Percentiles rank a stretch among this genome's conserved stretches.
Evolutionary conservation across 164 flowering plant genomes (phyloP).

Genomic region (Tetracentron sinense): DNA sequence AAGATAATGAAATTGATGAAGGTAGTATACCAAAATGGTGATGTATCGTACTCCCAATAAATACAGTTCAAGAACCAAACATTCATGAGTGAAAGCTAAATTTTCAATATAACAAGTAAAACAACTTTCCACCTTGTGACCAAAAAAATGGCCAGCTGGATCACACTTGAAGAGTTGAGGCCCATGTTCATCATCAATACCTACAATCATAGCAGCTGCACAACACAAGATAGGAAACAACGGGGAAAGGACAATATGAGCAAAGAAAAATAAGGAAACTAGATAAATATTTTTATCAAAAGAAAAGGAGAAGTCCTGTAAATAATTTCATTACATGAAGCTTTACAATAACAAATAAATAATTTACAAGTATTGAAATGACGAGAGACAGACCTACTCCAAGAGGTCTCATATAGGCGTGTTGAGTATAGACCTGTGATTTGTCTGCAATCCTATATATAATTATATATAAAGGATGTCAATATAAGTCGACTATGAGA

Average conservation of each 20-base stretch:
- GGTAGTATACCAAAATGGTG: not conserved
- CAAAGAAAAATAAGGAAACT: not conserved
- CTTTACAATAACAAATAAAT: not conserved
- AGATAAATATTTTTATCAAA: not conserved
- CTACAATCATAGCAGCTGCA: constrained; percentile 91
- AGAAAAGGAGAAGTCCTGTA: not conserved
- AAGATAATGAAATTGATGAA: not conserved
- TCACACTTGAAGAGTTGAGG: constrained; percentile 95
- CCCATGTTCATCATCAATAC: constrained; percentile 92
- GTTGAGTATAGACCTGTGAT: constrained; percentile 95
- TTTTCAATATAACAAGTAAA: not conserved
- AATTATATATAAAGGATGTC: not conserved
- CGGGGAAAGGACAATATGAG: not conserved
- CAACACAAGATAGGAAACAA: constrained; percentile 2
- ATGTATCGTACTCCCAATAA: not conserved
- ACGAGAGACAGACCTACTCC: constrained; percentile 68
- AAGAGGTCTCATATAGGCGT: constrained; percentile 99
- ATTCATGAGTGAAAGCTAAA: not conserved
- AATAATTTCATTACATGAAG: not conserved
- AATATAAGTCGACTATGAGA: not conserved
- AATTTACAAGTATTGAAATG: not conserved
- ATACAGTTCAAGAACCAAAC: too few species aligned
- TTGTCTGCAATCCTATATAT: constrained; percentile 96
- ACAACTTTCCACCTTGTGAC: constrained; percentile 61
- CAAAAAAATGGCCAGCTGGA: constrained; percentile 97